Evolutionary conservation across 164 flowering plant species (phyloP).

Genomic region (Magnolia kwangsiensis): DNA sequence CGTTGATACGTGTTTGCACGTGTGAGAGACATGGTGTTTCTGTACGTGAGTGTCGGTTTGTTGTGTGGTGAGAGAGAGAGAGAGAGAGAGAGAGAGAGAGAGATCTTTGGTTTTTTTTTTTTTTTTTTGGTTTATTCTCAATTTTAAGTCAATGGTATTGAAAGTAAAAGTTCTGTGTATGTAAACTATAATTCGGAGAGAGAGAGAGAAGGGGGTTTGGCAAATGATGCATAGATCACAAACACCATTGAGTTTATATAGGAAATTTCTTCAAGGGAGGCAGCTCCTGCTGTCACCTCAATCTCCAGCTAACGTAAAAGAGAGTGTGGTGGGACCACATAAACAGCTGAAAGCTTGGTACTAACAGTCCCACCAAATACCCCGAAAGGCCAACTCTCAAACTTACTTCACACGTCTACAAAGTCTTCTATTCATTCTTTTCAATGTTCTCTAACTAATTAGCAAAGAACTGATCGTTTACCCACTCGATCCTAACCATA

Average conservation of each 20-base stretch:
- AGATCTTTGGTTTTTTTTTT: too few relatives aligned
- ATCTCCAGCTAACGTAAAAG: neutral
- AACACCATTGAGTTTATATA: constrained; percentile 15
- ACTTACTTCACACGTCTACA: neutral
- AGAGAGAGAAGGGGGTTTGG: constrained; percentile 4
- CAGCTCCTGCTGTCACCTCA: neutral
- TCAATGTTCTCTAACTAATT: constrained; percentile 12
- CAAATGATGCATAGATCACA: neutral
- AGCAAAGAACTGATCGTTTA: neutral
- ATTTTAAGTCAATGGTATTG: too few relatives aligned
- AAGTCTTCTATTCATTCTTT: neutral
- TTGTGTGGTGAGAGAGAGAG: constrained; percentile 1
- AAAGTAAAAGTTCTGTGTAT: too few relatives aligned
- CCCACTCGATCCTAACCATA: neutral
- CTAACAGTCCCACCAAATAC: neutral
- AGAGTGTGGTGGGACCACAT: neutral
- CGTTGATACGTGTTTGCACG: constrained; percentile 7
- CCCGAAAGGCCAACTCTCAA: neutral
- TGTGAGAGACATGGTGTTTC: neutral
- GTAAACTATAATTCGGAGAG: too few relatives aligned
- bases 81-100: constrained; percentile 1
- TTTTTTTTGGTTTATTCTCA: too few relatives aligned
- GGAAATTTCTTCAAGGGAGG: neutral
- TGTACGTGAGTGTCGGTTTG: neutral
- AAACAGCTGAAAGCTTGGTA: neutral